Percentiles rank a stretch among this genome's conserved stretches.
Evolutionary conservation across 1,284 basidiomycete species (phyloP).

Genomic region (Schizophyllum amplum): DNA sequence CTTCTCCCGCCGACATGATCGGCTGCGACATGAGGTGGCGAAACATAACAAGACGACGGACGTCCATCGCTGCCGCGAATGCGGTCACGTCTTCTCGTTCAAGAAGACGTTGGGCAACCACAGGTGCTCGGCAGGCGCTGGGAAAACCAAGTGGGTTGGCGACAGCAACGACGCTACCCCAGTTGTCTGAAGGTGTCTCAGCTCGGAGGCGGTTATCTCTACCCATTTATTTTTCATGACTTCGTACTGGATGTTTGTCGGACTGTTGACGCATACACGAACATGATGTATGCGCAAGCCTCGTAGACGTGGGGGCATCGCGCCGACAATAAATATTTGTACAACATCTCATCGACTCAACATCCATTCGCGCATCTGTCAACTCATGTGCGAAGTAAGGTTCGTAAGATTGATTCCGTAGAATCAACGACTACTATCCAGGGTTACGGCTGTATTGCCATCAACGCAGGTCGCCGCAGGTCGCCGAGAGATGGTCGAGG

Average conservation of each 20-base stretch:
- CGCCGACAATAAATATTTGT: not conserved
- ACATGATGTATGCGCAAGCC: not conserved
- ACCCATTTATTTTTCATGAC: not conserved
- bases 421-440: too few relatives aligned
- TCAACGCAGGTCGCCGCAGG: too few relatives aligned
- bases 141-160: conserved; percentile 36
- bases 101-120: conserved; percentile 41
- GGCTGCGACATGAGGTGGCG: conserved; percentile 11
- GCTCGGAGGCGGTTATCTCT: not conserved
- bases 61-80: conserved; percentile 33
- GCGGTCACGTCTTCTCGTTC: conserved; percentile 40
- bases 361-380: not conserved
- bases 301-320: not conserved
- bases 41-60: conserved; percentile 30
- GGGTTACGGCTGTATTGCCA: too few relatives aligned
- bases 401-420: not conserved
- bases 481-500: too few relatives aligned
- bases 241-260: not conserved
- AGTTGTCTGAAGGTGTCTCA: not conserved
- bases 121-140: conserved; percentile 38
- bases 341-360: not conserved
- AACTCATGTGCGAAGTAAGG: not conserved
- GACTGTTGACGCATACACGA: not conserved
- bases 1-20: conserved; percentile 11
- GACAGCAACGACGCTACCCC: not conserved